Percentiles rank a stretch among this genome's conserved stretches.
These are phyloP conservation scores for Stylosanthes scabra DNA, from an alignment of 331 rosid genomes.

Conservation along the genomic window DNA sequence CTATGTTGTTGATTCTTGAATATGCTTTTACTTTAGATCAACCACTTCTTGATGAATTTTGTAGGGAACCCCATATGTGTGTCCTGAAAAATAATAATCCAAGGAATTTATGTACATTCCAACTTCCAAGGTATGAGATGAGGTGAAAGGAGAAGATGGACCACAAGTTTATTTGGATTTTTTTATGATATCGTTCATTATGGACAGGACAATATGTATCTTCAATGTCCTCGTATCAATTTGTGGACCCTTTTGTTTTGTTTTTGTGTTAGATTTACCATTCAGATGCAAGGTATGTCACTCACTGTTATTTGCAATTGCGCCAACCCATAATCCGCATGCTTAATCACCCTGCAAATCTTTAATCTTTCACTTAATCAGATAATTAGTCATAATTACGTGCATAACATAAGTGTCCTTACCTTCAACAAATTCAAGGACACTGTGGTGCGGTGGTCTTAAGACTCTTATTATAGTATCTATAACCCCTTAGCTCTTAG, in stretches of 20 bases:
- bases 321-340: conserved; percentile 33
- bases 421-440: conserved; percentile 14
- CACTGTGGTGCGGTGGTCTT: background rate
- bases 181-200: background rate
- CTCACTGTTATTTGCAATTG: background rate
- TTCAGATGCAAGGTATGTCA: background rate
- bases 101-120: conserved; percentile 25
- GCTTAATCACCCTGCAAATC: conserved; percentile 35
- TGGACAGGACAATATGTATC: background rate
- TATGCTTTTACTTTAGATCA: conserved; percentile 21
- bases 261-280: conserved; percentile 10
- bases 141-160: conserved; percentile 23
- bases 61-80: background rate
- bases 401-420: background rate
- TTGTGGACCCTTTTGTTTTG: conserved; percentile 23
- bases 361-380: conserved; percentile 8
- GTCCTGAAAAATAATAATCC: conserved; percentile 10
- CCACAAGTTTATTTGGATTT: conserved; percentile 22
- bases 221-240: conserved; percentile 1
- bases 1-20: background rate
- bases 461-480: background rate
- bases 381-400: conserved; percentile 37
- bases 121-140: conserved; percentile 19
- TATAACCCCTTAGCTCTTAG: conserved; percentile 22
- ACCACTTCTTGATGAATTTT: background rate